Conservation (phyloP, 2,329 filamentous ascomycete species). For the Aureobasidium zeae region DNA sequence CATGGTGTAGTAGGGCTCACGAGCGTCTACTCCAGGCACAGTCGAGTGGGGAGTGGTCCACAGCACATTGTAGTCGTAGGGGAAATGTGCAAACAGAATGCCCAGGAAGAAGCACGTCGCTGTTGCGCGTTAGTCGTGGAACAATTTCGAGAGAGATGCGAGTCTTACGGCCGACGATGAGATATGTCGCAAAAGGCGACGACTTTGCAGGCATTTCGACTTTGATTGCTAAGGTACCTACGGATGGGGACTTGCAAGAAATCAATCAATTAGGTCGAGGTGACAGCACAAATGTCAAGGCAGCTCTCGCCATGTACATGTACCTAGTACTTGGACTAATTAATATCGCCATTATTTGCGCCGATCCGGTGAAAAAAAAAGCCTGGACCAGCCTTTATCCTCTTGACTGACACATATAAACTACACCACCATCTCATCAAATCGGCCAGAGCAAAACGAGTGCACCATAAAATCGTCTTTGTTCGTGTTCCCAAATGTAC, state of each 20-base stretch:
- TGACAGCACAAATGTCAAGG: too few relatives aligned
- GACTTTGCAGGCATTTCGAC: slow-evolving; percentile 17
- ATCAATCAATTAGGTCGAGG: too few relatives aligned
- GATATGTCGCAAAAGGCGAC: slow-evolving; percentile 77
- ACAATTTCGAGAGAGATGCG: slow-evolving; percentile 2
- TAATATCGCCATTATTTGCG: too few relatives aligned
- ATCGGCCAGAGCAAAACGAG: too few relatives aligned
- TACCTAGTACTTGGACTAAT: too few relatives aligned
- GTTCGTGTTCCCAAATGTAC: too few relatives aligned
- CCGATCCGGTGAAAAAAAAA: too few relatives aligned
- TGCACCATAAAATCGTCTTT: too few relatives aligned
- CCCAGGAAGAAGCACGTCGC: slow-evolving; percentile 92
- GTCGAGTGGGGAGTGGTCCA: slow-evolving; percentile 59
- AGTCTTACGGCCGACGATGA: slow-evolving; percentile 92
- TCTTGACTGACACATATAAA: too few relatives aligned
- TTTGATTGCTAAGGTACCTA: not conserved
- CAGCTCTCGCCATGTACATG: too few relatives aligned
- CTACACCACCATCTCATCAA: too few relatives aligned
- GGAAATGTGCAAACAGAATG: slow-evolving; percentile 91
- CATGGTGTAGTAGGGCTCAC: slow-evolving; percentile 64
- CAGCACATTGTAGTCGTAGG: slow-evolving; percentile 87
- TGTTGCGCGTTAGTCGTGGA: slow-evolving; percentile 20
- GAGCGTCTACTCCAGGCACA: slow-evolving; percentile 23
- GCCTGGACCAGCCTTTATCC: too few relatives aligned
- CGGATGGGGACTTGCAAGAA: not conserved